phyloP scores from a whole-genome alignment of 345 rosid genomes.

The Camelina laxa region DNA sequence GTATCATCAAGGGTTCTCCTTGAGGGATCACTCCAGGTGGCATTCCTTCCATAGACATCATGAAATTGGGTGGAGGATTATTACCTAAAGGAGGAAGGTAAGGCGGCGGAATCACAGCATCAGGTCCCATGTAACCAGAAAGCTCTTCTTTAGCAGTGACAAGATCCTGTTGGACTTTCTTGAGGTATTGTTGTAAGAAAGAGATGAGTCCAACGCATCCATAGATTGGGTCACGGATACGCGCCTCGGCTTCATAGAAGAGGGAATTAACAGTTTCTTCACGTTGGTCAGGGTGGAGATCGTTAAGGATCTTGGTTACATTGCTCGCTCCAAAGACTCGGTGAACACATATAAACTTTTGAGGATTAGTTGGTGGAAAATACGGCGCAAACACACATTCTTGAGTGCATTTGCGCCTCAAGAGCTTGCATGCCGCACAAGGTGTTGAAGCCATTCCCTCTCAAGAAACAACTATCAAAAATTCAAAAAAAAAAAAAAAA shows the following conservation, averaged over 20 bases:
- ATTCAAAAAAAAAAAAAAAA: neutral
- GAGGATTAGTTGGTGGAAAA: slow-evolving; percentile 79
- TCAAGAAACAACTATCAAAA: neutral
- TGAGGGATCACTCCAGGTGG: slow-evolving; percentile 45
- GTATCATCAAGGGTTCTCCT: slow-evolving; percentile 48
- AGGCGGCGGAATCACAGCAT: slow-evolving; percentile 49
- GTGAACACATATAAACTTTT: slow-evolving; percentile 63
- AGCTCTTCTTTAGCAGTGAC: slow-evolving; percentile 64
- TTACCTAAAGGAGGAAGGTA: slow-evolving; percentile 46
- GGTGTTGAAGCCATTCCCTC: slow-evolving; percentile 69
- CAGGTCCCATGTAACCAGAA: slow-evolving; percentile 54
- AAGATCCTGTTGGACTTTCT: slow-evolving; percentile 58
- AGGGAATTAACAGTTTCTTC: slow-evolving; percentile 85
- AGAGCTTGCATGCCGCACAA: slow-evolving; percentile 86
- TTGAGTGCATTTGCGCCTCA: slow-evolving; percentile 73
- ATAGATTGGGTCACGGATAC: slow-evolving; percentile 83
- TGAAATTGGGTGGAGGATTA: slow-evolving; percentile 48
- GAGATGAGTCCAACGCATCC: slow-evolving; percentile 83
- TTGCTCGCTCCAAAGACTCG: slow-evolving; percentile 77
- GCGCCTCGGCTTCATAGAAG: slow-evolving; percentile 79
- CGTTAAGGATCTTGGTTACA: slow-evolving; percentile 72
- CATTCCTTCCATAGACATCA: slow-evolving; percentile 63
- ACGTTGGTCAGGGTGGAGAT: slow-evolving; percentile 55
- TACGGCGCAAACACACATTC: slow-evolving; percentile 87
- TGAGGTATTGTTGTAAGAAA: slow-evolving; percentile 65